Percentiles rank a stretch among this genome's conserved stretches.
These are phyloP conservation scores for Ramaria rubella DNA, from an alignment of 768 basidiomycete species.

Conservation along the genomic window DNA sequence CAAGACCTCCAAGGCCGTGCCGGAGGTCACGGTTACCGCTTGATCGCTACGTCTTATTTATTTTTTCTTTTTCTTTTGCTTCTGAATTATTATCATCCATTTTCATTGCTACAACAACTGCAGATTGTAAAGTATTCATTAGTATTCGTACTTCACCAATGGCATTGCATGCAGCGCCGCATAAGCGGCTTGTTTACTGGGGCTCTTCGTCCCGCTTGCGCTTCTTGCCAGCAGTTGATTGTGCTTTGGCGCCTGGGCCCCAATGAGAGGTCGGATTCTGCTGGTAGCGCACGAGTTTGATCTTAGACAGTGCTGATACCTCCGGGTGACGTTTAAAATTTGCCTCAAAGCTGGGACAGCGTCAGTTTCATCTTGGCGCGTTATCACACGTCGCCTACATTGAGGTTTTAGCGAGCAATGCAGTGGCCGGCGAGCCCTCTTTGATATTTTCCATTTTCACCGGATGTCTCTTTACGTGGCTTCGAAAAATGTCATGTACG, in stretches of 20 bases:
- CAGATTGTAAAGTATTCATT: constrained; percentile 3
- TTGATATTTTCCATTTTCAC: constrained; percentile 80
- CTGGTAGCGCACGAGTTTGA: constrained; percentile 85
- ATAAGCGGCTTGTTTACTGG: background rate
- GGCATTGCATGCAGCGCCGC: background rate
- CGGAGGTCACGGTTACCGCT: background rate
- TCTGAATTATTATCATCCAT: constrained; percentile 1
- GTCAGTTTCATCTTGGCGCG: background rate
- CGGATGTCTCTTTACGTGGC: constrained; percentile 77
- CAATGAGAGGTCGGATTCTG: constrained; percentile 87
- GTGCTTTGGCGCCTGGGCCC: constrained; percentile 78
- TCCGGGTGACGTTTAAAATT: constrained; percentile 73
- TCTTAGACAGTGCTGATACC: constrained; percentile 49
- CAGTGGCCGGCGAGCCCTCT: constrained; percentile 60
- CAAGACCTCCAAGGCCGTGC: background rate
- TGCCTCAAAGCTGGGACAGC: constrained; percentile 44
- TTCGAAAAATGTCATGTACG: constrained; percentile 77
- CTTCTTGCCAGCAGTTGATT: constrained; percentile 28
- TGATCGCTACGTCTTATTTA: background rate
- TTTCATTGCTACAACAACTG: background rate
- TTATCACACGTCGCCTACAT: constrained; percentile 40
- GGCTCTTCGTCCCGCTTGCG: constrained; percentile 19
- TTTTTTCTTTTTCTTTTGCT: background rate
- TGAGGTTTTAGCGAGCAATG: constrained; percentile 61
- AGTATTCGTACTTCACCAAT: background rate